These are phyloP conservation scores for Bullera alba DNA, from an alignment of 768 basidiomycete species.

Conservation along the genomic window DNA sequence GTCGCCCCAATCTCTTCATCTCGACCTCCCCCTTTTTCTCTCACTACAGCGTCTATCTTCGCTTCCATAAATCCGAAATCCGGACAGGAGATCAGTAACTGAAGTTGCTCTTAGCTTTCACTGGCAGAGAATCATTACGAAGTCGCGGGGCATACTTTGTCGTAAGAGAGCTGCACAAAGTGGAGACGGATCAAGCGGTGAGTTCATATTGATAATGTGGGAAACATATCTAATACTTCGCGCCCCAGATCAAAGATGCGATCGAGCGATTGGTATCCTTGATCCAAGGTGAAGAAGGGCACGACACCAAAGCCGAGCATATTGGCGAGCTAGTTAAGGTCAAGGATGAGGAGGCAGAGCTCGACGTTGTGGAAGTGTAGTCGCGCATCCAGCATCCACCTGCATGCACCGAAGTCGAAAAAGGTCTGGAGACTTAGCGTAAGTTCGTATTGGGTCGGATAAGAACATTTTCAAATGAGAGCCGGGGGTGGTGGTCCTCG, in stretches of 20 bases:
- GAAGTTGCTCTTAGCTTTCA: constrained; percentile 52
- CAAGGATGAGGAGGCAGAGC: constrained; percentile 51
- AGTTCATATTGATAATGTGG: constrained; percentile 21
- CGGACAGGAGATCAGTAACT: no score
- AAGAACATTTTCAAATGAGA: no score
- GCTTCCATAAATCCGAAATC: no score
- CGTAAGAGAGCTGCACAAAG: constrained; percentile 66
- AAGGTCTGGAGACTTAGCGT: no score
- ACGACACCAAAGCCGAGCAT: constrained; percentile 44
- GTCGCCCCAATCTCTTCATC: no score
- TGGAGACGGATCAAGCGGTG: constrained; percentile 72
- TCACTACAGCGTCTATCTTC: no score
- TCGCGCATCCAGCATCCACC: no score
- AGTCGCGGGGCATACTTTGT: constrained; percentile 80
- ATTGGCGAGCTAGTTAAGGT: constrained; percentile 60
- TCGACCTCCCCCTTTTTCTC: no score
- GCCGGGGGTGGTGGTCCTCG: no score
- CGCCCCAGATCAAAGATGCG: constrained; percentile 66
- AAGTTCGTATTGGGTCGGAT: no score
- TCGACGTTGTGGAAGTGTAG: constrained; percentile 69
- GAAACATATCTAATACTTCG: no score
- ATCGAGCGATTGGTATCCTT: constrained; percentile 82
- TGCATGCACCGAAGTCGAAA: no score
- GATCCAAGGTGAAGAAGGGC: constrained; percentile 50
- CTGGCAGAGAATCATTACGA: constrained; percentile 76